A percentile compares a stretch with the other conserved stretches of the same genome.
Conservation (phyloP, 495 filamentous ascomycete genomes). For the Cercophora newfieldiana region DNA sequence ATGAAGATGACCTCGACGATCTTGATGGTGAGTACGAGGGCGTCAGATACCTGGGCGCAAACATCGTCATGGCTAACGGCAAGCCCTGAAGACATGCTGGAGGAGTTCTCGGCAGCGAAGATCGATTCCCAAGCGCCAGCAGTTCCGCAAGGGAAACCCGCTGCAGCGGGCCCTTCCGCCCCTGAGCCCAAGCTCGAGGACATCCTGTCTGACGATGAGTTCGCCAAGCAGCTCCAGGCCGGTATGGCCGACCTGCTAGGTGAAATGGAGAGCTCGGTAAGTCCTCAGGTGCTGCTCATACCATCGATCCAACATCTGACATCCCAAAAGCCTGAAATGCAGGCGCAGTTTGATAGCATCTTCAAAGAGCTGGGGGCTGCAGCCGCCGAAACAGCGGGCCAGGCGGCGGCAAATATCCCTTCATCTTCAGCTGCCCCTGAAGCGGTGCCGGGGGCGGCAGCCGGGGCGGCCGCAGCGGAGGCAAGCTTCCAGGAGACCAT, state of each 20-base stretch:
- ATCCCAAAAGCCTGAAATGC: conserved; percentile 64
- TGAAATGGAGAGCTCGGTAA: conserved; percentile 62
- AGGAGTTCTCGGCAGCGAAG: conserved; percentile 72
- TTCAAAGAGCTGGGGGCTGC: conserved; percentile 71
- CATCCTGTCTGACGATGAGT: conserved; percentile 63
- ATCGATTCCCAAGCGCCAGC: conserved; percentile 49
- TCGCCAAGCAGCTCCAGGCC: conserved; percentile 77
- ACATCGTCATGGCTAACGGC: conserved; percentile 11
- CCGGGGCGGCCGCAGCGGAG: conserved; percentile 39
- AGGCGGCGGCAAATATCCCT: not conserved
- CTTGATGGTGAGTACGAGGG: conserved; percentile 67
- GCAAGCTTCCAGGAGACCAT: conserved; percentile 89
- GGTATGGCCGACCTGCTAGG: conserved; percentile 84
- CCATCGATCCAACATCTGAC: conserved; percentile 13
- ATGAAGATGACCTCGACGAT: conserved; percentile 88
- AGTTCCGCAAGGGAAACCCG: conserved; percentile 40
- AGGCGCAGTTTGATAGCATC: conserved; percentile 82
- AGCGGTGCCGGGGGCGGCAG: conserved; percentile 29
- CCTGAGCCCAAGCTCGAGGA: conserved; percentile 27
- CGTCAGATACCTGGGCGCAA: not conserved
- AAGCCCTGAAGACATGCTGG: conserved; percentile 70
- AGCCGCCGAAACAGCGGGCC: conserved; percentile 34
- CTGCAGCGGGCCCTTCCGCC: conserved; percentile 5
- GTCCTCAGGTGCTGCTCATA: conserved; percentile 9
- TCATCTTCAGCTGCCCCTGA: conserved; percentile 18